phyloP scores from a whole-genome alignment of 345 rosid species.

The Corchorus capsularis region DNA sequence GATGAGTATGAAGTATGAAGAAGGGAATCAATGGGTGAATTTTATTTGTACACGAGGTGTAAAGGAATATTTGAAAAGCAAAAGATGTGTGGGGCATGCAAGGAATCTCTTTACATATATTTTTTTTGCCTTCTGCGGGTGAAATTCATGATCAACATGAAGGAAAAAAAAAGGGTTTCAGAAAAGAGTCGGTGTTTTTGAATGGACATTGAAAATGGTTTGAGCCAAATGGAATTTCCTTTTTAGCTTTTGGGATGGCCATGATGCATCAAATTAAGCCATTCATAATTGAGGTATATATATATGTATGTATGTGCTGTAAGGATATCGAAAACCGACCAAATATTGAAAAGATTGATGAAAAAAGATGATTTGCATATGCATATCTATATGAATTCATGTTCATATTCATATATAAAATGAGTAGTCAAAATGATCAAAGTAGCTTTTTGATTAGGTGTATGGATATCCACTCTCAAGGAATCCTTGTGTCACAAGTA shows the following conservation, averaged over 20 bases:
- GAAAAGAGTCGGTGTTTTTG: conserved; percentile 21
- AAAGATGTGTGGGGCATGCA: conserved; percentile 63
- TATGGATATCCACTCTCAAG: conserved; percentile 47
- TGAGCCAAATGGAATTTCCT: conserved; percentile 40
- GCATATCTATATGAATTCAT: background rate
- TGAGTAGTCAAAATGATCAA: conserved; percentile 24
- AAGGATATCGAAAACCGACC: conserved; percentile 47
- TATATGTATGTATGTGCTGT: background rate
- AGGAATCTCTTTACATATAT: conserved; percentile 46
- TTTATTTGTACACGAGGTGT: conserved; percentile 36
- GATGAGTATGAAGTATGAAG: conserved; percentile 21
- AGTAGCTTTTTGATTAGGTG: conserved; percentile 27
- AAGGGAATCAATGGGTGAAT: conserved; percentile 52
- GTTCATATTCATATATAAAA: background rate
- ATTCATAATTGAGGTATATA: conserved; percentile 15
- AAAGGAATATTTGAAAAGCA: conserved; percentile 57
- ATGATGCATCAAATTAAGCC: conserved; percentile 15
- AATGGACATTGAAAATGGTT: conserved; percentile 5
- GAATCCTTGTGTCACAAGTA: conserved; percentile 54
- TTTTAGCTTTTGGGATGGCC: conserved; percentile 35
- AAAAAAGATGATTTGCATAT: background rate
- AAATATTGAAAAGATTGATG: background rate
- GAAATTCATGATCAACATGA: conserved; percentile 29
- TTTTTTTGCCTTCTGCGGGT: conserved; percentile 17
- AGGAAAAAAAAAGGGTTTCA: background rate